phyloP scores from a whole-genome alignment of 352 stramenopile species.

The Phytopythium delawarense region DNA sequence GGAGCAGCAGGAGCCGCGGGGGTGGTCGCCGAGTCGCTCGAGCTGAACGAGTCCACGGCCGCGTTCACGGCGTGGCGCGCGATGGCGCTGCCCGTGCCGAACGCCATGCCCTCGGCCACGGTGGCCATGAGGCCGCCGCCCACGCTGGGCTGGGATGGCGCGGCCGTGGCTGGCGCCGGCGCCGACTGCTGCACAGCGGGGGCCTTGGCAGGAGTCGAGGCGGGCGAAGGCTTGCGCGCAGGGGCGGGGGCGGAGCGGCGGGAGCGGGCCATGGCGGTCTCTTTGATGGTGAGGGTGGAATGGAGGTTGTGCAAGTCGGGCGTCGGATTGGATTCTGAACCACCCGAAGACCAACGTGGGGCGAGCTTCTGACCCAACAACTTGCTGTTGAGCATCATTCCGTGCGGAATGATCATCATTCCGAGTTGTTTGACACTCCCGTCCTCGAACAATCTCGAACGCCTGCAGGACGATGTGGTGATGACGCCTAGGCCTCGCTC shows the following conservation, averaged over 20 bases:
- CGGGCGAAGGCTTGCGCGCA: slow-evolving; percentile 35
- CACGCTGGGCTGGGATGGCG: slow-evolving; percentile 55
- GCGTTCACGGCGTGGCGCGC: slow-evolving; percentile 86
- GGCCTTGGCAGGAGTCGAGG: slow-evolving; percentile 27
- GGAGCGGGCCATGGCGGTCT: slow-evolving; percentile 51
- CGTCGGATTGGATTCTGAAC: slow-evolving; percentile 3
- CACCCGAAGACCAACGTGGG: background rate
- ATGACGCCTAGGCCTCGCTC: background rate
- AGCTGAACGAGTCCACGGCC: slow-evolving; percentile 60
- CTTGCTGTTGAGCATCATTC: slow-evolving; percentile 12
- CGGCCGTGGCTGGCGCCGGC: slow-evolving; percentile 23
- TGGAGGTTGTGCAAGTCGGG: slow-evolving; percentile 7
- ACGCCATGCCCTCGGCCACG: slow-evolving; percentile 96
- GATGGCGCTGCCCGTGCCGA: slow-evolving; percentile 95
- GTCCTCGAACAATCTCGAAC: background rate
- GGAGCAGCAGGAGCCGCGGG: slow-evolving; percentile 6
- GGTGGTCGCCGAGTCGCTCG: slow-evolving; percentile 32
- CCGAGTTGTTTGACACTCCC: background rate
- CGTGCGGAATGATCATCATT: slow-evolving; percentile 4
- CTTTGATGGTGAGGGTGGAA: slow-evolving; percentile 9
- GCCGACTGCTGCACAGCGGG: slow-evolving; percentile 29
- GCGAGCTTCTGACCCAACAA: slow-evolving; percentile 7
- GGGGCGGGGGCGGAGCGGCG: slow-evolving; percentile 44
- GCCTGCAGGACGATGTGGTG: background rate
- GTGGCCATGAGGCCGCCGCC: slow-evolving; percentile 92